phyloP scores from a whole-genome alignment of 2,329 filamentous ascomycete species.

The Cylindrodendrum hubeiense region DNA sequence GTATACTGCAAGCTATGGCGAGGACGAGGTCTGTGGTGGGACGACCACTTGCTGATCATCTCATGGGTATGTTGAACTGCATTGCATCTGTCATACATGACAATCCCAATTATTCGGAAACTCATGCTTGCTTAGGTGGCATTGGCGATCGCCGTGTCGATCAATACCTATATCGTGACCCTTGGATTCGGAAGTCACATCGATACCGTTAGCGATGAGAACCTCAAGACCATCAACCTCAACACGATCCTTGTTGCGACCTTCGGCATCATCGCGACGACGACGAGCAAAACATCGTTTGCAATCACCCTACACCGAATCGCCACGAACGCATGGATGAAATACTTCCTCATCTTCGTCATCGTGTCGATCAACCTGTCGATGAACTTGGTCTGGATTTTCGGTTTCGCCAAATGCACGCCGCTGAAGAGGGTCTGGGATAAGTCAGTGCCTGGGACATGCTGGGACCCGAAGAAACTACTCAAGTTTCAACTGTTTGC shows the following conservation, averaged over 20 bases:
- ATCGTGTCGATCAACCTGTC: slow-evolving; percentile 50
- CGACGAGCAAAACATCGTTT: slow-evolving; percentile 54
- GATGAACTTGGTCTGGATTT: slow-evolving; percentile 52
- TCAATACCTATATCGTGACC: slow-evolving; percentile 49
- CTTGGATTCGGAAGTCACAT: slow-evolving; percentile 45
- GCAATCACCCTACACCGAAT: slow-evolving; percentile 52
- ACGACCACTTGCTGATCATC: slow-evolving; percentile 51
- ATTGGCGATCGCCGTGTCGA: slow-evolving; percentile 45
- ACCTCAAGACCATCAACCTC: slow-evolving; percentile 43
- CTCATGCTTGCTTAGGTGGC: slow-evolving; percentile 34
- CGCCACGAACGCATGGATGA: slow-evolving; percentile 42
- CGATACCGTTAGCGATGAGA: slow-evolving; percentile 37
- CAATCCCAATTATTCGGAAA: background rate
- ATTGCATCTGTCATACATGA: background rate
- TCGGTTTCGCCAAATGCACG: slow-evolving; percentile 49
- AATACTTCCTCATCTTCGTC: slow-evolving; percentile 47
- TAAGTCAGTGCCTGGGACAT: slow-evolving; percentile 41
- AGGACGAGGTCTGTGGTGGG: slow-evolving; percentile 52
- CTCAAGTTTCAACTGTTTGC: slow-evolving; percentile 48
- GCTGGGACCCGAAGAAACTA: slow-evolving; percentile 46
- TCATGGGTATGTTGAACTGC: slow-evolving; percentile 48
- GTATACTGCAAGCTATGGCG: slow-evolving; percentile 54
- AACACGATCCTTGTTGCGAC: slow-evolving; percentile 44
- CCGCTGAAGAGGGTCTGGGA: slow-evolving; percentile 46
- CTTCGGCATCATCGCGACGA: slow-evolving; percentile 51